phyloP scores from a whole-genome alignment of 495 filamentous ascomycete species.

The Entonaema liquescens region DNA sequence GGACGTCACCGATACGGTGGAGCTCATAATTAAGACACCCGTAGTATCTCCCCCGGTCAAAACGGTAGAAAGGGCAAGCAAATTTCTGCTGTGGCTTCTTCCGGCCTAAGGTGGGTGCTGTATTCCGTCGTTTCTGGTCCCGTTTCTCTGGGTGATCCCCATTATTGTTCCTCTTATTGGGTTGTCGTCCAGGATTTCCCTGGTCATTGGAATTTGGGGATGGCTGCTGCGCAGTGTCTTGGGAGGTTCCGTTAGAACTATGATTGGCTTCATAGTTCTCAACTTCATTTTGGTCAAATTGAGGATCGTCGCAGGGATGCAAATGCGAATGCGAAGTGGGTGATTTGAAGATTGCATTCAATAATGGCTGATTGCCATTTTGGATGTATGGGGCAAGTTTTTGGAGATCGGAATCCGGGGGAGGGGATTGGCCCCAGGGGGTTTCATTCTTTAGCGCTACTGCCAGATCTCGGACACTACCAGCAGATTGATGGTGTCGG shows the following conservation, averaged over 20 bases:
- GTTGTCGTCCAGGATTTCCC: neutral
- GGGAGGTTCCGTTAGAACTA: neutral
- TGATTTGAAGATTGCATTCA: neutral
- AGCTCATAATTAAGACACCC: neutral
- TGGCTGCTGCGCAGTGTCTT: neutral
- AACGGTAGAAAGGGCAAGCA: slow-evolving; percentile 25
- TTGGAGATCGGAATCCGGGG: neutral
- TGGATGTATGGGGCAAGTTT: neutral
- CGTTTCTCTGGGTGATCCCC: neutral
- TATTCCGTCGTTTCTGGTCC: neutral
- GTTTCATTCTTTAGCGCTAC: neutral
- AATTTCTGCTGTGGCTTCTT: neutral
- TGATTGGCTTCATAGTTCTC: neutral
- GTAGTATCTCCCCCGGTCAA: neutral
- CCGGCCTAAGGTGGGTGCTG: neutral
- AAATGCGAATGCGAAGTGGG: neutral
- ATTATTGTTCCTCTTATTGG: neutral
- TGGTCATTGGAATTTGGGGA: neutral
- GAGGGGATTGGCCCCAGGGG: neutral
- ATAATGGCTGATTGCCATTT: neutral
- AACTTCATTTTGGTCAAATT: neutral
- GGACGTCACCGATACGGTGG: slow-evolving; percentile 24
- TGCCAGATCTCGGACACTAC: neutral
- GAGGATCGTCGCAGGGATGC: neutral
- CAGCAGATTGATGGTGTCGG: no score